These are phyloP conservation scores for Fusarium sp. DNA, from an alignment of 2,329 filamentous ascomycete species.

Conservation along the genomic window DNA sequence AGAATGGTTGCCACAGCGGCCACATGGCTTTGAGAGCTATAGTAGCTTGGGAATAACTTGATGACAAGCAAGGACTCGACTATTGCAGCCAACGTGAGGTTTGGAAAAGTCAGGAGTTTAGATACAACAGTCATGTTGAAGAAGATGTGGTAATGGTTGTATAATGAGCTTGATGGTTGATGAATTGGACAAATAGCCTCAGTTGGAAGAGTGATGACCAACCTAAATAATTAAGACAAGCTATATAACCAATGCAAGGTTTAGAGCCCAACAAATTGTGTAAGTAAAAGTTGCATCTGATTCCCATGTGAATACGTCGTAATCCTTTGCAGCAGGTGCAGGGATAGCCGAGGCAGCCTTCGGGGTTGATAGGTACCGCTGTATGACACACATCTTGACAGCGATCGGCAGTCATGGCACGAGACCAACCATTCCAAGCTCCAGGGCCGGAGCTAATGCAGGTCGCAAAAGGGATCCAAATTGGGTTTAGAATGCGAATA, in stretches of 20 bases:
- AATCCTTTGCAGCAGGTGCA: neutral
- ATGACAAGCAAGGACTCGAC: conserved; percentile 44
- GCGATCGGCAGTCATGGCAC: conserved; percentile 7
- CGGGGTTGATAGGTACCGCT: neutral
- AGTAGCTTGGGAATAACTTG: conserved; percentile 42
- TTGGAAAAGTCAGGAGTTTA: conserved; percentile 26
- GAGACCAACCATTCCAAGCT: conserved; percentile 28
- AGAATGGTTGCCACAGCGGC: conserved; percentile 20
- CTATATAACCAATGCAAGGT: neutral
- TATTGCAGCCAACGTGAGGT: conserved; percentile 31
- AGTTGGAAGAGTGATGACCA: neutral
- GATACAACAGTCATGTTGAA: conserved; percentile 29
- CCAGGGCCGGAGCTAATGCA: conserved; percentile 7
- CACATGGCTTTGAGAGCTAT: conserved; percentile 27
- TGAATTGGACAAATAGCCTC: neutral
- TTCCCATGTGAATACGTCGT: neutral
- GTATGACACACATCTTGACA: neutral
- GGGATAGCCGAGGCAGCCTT: neutral
- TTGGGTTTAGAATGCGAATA: conserved; percentile 43
- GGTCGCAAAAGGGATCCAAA: conserved; percentile 31
- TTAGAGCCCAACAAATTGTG: neutral
- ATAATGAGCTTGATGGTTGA: neutral
- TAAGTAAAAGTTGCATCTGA: neutral
- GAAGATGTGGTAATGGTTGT: neutral
- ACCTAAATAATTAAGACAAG: neutral